Evolutionary conservation across 2,329 filamentous ascomycete species (phyloP).

Genomic region (Neofusicoccum umdonicola): DNA sequence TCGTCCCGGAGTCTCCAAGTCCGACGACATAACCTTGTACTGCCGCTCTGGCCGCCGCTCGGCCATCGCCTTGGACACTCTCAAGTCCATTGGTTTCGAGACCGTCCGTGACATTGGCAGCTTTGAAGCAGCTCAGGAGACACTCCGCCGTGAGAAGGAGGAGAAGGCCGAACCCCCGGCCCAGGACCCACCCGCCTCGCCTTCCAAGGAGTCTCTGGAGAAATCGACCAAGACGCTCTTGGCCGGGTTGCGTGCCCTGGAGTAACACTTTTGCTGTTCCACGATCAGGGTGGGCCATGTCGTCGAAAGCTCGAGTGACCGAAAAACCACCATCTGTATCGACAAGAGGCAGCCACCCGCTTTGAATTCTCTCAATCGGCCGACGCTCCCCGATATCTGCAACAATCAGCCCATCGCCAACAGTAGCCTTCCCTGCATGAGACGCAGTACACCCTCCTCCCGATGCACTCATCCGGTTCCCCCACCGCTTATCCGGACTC

Average conservation of each 20-base stretch:
- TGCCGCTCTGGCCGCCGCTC: conserved; percentile 36
- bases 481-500: neutral
- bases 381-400: neutral
- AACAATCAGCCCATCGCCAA: neutral
- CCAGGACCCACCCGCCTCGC: conserved; percentile 9
- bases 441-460: no score
- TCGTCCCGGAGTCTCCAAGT: conserved; percentile 22
- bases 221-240: conserved; percentile 28
- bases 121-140: conserved; percentile 31
- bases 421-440: no score
- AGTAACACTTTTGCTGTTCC: conserved; percentile 5
- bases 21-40: conserved; percentile 36
- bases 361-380: neutral
- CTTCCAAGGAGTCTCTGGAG: conserved; percentile 22
- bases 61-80: conserved; percentile 30
- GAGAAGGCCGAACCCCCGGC: conserved; percentile 21
- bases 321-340: no score
- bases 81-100: conserved; percentile 30
- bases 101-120: conserved; percentile 37
- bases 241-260: conserved; percentile 29
- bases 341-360: neutral
- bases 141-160: conserved; percentile 30
- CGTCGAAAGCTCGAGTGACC: neutral
- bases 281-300: no score
- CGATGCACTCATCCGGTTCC: no score